phyloP scores from a whole-genome alignment of 495 filamentous ascomycete genomes.

The Aspergillus carlsbadensis region DNA sequence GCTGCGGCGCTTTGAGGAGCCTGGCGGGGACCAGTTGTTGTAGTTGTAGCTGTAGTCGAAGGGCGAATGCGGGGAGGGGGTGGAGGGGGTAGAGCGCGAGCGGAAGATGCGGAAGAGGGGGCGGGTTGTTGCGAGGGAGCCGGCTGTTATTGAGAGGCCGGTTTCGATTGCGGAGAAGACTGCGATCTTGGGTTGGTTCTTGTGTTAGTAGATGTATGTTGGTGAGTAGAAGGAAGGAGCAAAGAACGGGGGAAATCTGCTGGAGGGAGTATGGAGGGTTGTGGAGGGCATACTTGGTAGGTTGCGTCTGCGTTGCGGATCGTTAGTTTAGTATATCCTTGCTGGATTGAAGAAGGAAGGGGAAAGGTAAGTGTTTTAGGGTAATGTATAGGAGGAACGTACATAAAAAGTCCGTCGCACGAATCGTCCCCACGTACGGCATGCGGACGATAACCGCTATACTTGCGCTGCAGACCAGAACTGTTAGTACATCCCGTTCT shows the following conservation, averaged over 20 bases:
- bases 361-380: not conserved
- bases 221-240: too few relatives aligned
- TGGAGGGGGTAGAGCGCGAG: not conserved
- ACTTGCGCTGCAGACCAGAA: slow-evolving; percentile 10
- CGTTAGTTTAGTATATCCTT: not conserved
- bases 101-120: slow-evolving; percentile 23
- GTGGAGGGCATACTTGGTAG: not conserved
- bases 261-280: not conserved
- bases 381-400: not conserved
- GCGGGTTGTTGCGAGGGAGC: slow-evolving; percentile 26
- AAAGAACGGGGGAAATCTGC: too few relatives aligned
- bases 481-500: not conserved
- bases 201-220: too few relatives aligned
- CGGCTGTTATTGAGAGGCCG: slow-evolving; percentile 27
- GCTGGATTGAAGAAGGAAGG: not conserved
- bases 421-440: slow-evolving; percentile 16
- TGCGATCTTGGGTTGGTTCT: slow-evolving; percentile 8
- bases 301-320: slow-evolving; percentile 4
- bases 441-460: slow-evolving; percentile 24
- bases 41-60: not conserved
- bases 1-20: not conserved
- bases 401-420: slow-evolving; percentile 21
- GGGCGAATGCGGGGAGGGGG: not conserved
- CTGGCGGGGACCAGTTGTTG: not conserved
- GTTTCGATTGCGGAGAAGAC: slow-evolving; percentile 28